Evolutionary conservation across 2,329 filamentous ascomycete species (phyloP).

Genomic region (Pleomassaria siparia): DNA sequence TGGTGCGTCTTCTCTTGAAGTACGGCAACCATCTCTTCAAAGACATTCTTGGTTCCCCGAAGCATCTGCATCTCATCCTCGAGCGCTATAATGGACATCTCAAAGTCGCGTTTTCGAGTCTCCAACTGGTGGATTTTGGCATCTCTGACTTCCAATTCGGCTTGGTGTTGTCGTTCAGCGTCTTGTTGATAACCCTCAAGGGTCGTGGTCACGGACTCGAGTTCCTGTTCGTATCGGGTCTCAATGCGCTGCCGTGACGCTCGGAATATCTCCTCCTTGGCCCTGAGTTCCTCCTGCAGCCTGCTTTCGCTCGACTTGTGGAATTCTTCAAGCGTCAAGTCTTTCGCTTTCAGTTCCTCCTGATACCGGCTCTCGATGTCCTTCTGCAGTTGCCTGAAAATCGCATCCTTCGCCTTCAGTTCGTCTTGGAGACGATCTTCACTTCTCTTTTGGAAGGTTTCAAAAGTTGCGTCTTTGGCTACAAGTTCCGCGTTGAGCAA

Average conservation of each 20-base stretch:
- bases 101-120: slow-evolving; percentile 26
- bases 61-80: slow-evolving; percentile 32
- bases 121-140: slow-evolving; percentile 22
- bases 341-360: background rate
- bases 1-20: slow-evolving; percentile 34
- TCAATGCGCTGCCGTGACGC: background rate
- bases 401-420: background rate
- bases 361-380: background rate
- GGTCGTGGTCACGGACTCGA: too few relatives aligned
- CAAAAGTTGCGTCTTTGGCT: background rate
- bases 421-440: background rate
- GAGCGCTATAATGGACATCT: slow-evolving; percentile 24
- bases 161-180: too few relatives aligned
- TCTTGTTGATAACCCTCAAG: too few relatives aligned
- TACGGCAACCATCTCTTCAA: slow-evolving; percentile 31
- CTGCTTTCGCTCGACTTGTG: background rate
- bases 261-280: background rate
- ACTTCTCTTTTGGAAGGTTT: background rate
- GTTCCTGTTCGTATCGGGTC: background rate
- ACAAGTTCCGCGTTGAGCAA: slow-evolving; percentile 19
- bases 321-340: slow-evolving; percentile 8
- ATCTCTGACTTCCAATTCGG: background rate
- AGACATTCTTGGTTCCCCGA: slow-evolving; percentile 33
- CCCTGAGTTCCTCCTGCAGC: background rate
- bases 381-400: slow-evolving; percentile 11